A percentile compares a stretch with the other conserved stretches of the same genome.
Conservation (phyloP, 2,329 filamentous ascomycete species). For the Trichophyton simii region DNA sequence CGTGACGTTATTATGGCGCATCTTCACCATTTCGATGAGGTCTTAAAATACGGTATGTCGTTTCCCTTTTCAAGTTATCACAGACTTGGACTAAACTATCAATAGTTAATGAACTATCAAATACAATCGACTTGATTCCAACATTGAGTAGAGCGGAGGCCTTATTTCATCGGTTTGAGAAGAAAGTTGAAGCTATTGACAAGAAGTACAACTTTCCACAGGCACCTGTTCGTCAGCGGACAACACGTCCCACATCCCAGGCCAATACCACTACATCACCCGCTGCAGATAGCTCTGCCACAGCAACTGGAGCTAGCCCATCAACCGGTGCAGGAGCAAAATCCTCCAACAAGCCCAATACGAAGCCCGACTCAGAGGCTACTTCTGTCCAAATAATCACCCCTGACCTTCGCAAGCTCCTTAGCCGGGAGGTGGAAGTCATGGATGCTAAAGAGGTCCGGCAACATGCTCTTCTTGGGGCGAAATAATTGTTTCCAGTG, state of each 20-base stretch:
- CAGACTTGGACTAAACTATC: neutral
- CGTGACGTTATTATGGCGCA: slow-evolving; percentile 94
- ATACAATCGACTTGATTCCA: slow-evolving; percentile 78
- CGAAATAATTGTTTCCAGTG: neutral
- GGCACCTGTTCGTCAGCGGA: slow-evolving; percentile 27
- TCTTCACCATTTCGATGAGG: slow-evolving; percentile 87
- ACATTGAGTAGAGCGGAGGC: slow-evolving; percentile 79
- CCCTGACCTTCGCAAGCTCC: slow-evolving; percentile 47
- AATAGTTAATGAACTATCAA: slow-evolving; percentile 83
- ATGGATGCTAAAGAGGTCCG: slow-evolving; percentile 36
- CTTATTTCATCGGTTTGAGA: slow-evolving; percentile 76
- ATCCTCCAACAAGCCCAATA: neutral
- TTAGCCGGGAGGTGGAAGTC: slow-evolving; percentile 26
- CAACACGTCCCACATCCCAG: slow-evolving; percentile 3
- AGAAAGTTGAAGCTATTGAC: slow-evolving; percentile 81
- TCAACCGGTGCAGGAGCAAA: neutral
- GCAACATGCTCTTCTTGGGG: slow-evolving; percentile 29
- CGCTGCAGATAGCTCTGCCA: neutral
- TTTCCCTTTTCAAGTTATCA: neutral
- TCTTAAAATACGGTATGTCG: slow-evolving; percentile 77
- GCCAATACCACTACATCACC: neutral
- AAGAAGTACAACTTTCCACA: slow-evolving; percentile 76
- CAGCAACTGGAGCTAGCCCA: neutral
- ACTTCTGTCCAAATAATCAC: slow-evolving; percentile 26
- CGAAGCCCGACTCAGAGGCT: slow-evolving; percentile 5